These are phyloP conservation scores for Benincasa hispida DNA, from an alignment of 306 rosid genomes.

Conservation along the genomic window DNA sequence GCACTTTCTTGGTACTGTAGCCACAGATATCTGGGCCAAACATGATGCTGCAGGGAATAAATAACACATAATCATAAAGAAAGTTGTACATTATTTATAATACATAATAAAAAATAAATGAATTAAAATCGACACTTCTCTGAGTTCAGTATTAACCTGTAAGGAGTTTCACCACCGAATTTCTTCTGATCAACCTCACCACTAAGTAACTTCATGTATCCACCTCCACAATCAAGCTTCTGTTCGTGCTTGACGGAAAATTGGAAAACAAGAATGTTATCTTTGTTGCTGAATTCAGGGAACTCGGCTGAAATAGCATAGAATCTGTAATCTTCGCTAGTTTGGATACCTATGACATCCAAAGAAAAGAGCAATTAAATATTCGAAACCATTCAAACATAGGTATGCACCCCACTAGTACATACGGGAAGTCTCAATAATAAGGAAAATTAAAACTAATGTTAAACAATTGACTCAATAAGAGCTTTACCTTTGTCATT, in stretches of 20 bases:
- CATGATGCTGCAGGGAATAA: slow-evolving; percentile 61
- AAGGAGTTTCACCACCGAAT: slow-evolving; percentile 93
- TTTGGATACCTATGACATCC: slow-evolving; percentile 67
- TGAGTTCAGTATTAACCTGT: slow-evolving; percentile 47
- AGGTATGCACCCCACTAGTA: not conserved
- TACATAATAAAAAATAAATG: not conserved
- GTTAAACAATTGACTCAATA: not conserved
- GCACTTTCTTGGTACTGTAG: slow-evolving; percentile 97
- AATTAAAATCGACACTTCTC: not conserved
- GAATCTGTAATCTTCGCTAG: slow-evolving; percentile 92
- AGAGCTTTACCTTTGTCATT: slow-evolving; percentile 57
- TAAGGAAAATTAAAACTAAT: not conserved
- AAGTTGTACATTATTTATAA: not conserved
- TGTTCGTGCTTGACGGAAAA: slow-evolving; percentile 96
- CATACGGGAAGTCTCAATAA: too few relatives aligned
- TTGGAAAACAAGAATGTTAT: slow-evolving; percentile 72
- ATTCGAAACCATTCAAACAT: not conserved
- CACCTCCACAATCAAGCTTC: slow-evolving; percentile 99
- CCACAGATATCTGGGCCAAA: slow-evolving; percentile 99
- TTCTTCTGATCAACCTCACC: slow-evolving; percentile 92
- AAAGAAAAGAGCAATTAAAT: not conserved
- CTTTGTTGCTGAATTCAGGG: slow-evolving; percentile 96
- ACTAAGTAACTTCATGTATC: slow-evolving; percentile 88
- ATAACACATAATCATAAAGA: slow-evolving; percentile 7
- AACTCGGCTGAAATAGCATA: slow-evolving; percentile 91